phyloP scores from a whole-genome alignment of 2,329 filamentous ascomycete species.

The Fusarium duplospermum region DNA sequence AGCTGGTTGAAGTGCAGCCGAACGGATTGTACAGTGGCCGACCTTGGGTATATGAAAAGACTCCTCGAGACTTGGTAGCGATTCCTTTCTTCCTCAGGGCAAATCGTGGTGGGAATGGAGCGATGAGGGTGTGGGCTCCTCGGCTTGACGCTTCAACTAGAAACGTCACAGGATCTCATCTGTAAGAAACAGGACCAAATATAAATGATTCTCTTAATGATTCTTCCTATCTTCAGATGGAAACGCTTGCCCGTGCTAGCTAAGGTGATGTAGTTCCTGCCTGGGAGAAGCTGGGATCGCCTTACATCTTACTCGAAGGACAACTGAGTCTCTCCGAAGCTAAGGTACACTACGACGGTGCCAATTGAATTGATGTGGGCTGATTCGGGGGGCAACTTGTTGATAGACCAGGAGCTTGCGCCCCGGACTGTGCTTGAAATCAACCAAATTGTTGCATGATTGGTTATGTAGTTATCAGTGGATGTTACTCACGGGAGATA shows the following conservation, averaged over 20 bases:
- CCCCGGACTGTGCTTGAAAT: not conserved
- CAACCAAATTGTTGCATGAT: not conserved
- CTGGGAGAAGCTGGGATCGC: not conserved
- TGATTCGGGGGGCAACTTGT: not conserved
- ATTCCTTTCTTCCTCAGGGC: not conserved
- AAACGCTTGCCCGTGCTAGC: not conserved
- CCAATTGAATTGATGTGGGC: not conserved
- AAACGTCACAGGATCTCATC: not conserved
- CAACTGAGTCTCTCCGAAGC: not conserved
- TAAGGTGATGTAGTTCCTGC: not conserved
- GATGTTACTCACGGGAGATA: too few relatives aligned
- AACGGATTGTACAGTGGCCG: not conserved
- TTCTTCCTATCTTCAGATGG: not conserved
- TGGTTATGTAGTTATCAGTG: not conserved
- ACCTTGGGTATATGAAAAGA: not conserved
- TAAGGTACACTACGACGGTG: not conserved
- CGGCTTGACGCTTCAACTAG: not conserved
- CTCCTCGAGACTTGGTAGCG: not conserved
- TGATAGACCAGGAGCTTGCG: not conserved
- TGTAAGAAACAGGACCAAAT: not conserved
- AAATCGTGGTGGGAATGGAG: not conserved
- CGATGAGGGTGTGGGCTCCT: slow-evolving; percentile 1
- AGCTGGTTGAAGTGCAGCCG: not conserved
- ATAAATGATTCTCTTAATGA: not conserved
- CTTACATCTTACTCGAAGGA: not conserved